Base-by-base conservation (phyloP, 495 filamentous ascomycete genomes). In the Penicillium cataractarum region DNA sequence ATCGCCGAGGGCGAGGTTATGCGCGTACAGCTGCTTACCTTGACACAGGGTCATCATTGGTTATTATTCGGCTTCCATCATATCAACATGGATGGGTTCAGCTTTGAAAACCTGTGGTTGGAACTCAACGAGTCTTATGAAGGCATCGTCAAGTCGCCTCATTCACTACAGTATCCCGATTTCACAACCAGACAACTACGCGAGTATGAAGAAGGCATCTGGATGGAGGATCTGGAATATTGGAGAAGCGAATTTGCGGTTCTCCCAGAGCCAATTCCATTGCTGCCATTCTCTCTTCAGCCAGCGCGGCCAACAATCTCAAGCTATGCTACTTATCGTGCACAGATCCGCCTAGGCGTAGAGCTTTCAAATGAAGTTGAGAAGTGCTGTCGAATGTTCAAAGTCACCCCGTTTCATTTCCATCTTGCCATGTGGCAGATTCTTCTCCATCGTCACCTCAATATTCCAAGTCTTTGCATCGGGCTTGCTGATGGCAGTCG, bases 71-170 rank as follows among this genome's bases (percentile, higher is more conserved):
- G 60, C 13, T 80, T 72, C 53, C 78, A 82, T 35, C 83, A 86
- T 55, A 83, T 86, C 59, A 60, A 68, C 40, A 80, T 84, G 68
- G 83, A 86, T 57, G 81, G 79, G 0, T 63, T 78, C 19, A 78
- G 78, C 51, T 73, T 77, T 7, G 65, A 80, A 35, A 57, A 78
- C 1, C 21, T 66, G 12, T 68, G 78, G 24, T 58, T 63, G 0
- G 79, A 84, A n/a, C 59, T 84, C 0, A 65, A 77, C 17, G 69
- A 69, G 27, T 71, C 64, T 2, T 83, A 84, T 55, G 61, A 70
- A 3, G 69, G 73, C 0, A 22, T 71, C 10, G 0, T 55, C 5
- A 59, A 76, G 1, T 39, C 54, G 0, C 17, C 39, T 0, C 37
- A 44, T 19, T 40, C 58, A 0, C 54, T 65, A 9, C 76, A 78